Conservation (phyloP, 768 basidiomycete species). For the Suillus weaverae region DNA sequence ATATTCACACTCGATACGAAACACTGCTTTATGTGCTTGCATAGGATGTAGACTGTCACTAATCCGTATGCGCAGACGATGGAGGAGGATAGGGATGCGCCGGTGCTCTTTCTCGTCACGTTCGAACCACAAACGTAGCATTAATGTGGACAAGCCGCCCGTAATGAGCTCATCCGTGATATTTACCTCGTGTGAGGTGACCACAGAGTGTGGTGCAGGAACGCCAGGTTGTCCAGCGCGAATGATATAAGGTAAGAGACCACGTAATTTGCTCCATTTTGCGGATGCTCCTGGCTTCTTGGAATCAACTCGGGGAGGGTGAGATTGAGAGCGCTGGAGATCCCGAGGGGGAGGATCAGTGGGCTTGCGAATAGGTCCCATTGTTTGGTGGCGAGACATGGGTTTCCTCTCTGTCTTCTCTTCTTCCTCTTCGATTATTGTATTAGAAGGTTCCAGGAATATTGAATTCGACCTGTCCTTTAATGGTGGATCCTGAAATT, state of each 20-base stretch:
- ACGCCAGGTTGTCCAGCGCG: conserved; percentile 30
- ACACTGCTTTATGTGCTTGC: conserved; percentile 74
- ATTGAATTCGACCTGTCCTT: conserved; percentile 38
- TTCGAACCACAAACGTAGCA: conserved; percentile 83
- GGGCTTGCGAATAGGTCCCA: conserved; percentile 5
- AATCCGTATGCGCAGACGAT: conserved; percentile 79
- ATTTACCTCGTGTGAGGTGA: conserved; percentile 58
- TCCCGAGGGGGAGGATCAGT: conserved; percentile 10
- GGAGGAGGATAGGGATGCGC: conserved; percentile 76
- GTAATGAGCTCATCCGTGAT: conserved; percentile 82
- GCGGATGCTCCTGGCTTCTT: conserved; percentile 30
- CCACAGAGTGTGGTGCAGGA: conserved; percentile 44
- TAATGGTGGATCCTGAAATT: conserved; percentile 53
- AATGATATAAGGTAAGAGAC: conserved; percentile 59
- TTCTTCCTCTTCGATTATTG: conserved; percentile 31
- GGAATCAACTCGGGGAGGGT: conserved; percentile 24
- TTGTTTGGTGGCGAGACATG: conserved; percentile 12
- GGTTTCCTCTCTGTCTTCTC: conserved; percentile 27
- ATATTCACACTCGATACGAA: conserved; percentile 95
- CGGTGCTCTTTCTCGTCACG: conserved; percentile 82
- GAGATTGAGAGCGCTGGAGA: conserved; percentile 27
- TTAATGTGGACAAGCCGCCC: conserved; percentile 75
- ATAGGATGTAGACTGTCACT: conserved; percentile 85
- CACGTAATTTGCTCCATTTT: conserved; percentile 66
- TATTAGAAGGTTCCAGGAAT: conserved; percentile 20